Evolutionary conservation across 2,329 filamentous ascomycete species (phyloP).

Genomic region (Fusarium sulawesiense): DNA sequence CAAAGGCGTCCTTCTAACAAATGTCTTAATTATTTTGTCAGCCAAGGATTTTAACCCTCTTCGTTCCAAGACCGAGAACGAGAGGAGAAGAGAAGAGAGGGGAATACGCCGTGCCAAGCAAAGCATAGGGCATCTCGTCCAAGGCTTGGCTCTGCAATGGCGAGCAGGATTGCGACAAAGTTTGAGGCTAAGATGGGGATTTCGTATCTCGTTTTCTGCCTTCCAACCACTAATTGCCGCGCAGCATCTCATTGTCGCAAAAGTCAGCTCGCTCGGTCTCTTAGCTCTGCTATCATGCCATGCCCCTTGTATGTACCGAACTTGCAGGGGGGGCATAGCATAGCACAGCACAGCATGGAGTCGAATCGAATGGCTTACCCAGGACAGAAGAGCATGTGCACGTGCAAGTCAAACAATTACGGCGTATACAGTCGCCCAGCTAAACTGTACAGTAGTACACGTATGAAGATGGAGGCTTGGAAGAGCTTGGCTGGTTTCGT

Average conservation of each 20-base stretch:
- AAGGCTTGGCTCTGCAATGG: slow-evolving; percentile 19
- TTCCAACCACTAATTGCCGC: not conserved
- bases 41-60: slow-evolving; percentile 18
- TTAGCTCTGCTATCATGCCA: not conserved
- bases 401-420: not conserved
- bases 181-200: slow-evolving; percentile 23
- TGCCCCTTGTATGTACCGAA: not conserved
- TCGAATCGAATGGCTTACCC: slow-evolving; percentile 1
- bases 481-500: slow-evolving; percentile 12
- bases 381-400: not conserved
- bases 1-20: slow-evolving; percentile 27
- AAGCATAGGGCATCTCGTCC: slow-evolving; percentile 3
- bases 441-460: not conserved
- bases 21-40: slow-evolving; percentile 33
- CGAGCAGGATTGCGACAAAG: slow-evolving; percentile 23
- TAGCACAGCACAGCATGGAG: not conserved
- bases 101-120: slow-evolving; percentile 7
- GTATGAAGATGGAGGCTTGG: slow-evolving; percentile 3
- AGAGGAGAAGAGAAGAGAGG: not conserved
- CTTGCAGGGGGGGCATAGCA: not conserved
- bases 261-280: not conserved
- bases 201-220: slow-evolving; percentile 44
- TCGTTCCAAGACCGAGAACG: slow-evolving; percentile 4
- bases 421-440: slow-evolving; percentile 9
- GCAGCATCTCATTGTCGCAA: not conserved